Conservation (phyloP, 2,329 filamentous ascomycete genomes). For the Colletotrichum aenigma region DNA sequence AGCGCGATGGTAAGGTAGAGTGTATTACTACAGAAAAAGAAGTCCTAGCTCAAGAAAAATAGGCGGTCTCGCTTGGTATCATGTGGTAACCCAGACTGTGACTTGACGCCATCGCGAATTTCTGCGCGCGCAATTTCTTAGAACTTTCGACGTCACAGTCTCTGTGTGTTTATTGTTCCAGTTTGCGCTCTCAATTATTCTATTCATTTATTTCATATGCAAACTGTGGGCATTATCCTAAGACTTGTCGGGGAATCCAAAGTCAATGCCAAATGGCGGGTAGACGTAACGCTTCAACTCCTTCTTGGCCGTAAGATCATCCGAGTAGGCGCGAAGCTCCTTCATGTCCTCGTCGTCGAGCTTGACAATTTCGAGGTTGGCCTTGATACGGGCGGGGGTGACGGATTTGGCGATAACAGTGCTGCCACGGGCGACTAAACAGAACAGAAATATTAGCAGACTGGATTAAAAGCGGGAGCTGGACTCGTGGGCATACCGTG, state of each 20-base stretch:
- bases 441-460: not conserved
- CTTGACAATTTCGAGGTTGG: conserved; percentile 71
- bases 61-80: too few relatives aligned
- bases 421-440: conserved; percentile 66
- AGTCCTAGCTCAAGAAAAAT: too few relatives aligned
- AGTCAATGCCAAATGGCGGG: conserved; percentile 70
- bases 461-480: not conserved
- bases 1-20: too few relatives aligned
- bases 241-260: conserved; percentile 74
- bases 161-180: not conserved
- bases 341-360: conserved; percentile 68
- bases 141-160: not conserved
- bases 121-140: not conserved
- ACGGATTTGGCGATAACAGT: conserved; percentile 79
- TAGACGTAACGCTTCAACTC: conserved; percentile 68
- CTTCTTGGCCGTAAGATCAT: conserved; percentile 50
- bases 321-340: conserved; percentile 58
- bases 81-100: too few relatives aligned
- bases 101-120: not conserved
- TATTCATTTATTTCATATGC: not conserved
- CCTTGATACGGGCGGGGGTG: conserved; percentile 69
- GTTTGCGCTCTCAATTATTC: not conserved
- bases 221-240: conserved; percentile 2
- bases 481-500: conserved; percentile 58
- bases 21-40: too few relatives aligned